Evolutionary conservation across 2,329 filamentous ascomycete genomes (phyloP), one percentile per base, ranked within the genome.

Genomic region (Chaetomiaceae sp.): DNA sequence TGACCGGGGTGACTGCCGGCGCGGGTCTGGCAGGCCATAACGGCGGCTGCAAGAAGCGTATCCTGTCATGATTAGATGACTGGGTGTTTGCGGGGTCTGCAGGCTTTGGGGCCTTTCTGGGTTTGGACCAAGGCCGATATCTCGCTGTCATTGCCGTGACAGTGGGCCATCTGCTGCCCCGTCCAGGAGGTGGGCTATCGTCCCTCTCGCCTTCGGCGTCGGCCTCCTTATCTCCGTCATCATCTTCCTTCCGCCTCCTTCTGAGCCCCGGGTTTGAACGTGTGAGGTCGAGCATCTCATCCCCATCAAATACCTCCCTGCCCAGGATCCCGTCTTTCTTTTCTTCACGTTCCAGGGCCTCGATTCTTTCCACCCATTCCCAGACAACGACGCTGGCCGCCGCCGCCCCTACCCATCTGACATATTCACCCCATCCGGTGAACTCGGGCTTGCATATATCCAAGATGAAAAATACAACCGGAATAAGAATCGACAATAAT

Each of bases 361-460:
- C 91, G 44, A 96, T 96, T 23, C 91, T 81, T 69, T 96, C 91
- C 3, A 96, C 91, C 91, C 91, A 96, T 69, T 96, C 91, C 91
- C 91, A 96, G 2, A 96, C 91, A 20, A 96, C 89, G n/a, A 96
- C 91, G 70, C 90, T 95, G 25, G 91, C 91, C 1, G 90, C 90
- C 0, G 91, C 90, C 1, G 90, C 90, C 43, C 91, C 91, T n/a
- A 96, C 91, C 91, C 91, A 96, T 64, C 90, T 79, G 41, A 96
- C 91, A 65, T 96, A 96, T 65, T 95, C 91, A 65, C 91, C 91
- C 91, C 91, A 96, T 8, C 87, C 89, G 34, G 89, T 89, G 56
- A 96, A 86, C 56, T 89, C 84, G 23, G 89, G 86, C 63, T 92
- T 86, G 8, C 86, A 86, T 44, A 96, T 90, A 66, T 96, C 91